Evolutionary conservation across 257 asterid species (phyloP), one percentile per base, ranked within the genome.

Genomic region (Petrea volubilis): DNA sequence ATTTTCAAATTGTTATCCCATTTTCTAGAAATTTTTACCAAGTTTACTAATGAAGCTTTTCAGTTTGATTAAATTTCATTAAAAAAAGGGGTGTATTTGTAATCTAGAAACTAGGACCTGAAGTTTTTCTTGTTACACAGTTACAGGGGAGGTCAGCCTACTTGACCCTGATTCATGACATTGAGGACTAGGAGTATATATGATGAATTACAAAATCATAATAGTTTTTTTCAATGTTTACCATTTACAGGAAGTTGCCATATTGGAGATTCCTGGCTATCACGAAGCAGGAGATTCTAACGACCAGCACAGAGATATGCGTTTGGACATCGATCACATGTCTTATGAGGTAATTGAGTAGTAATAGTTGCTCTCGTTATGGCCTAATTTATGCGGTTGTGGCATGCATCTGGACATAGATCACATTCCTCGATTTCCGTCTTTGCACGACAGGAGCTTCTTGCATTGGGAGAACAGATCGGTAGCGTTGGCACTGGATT

Each of bases 401-500:
- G 53, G 2, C 21, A n/a, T n/a, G n/a, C n/a, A n/a, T n/a, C n/a
- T n/a, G n/a, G n/a, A n/a, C n/a, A n/a, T n/a, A n/a, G n/a, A 61
- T 6, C 11, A 29, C 18, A 15, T 21, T 63, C 11, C 64, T 78
- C n/a, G 50, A 12, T 27, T 60, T 2, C 44, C 60, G 18, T 56
- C 25, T 61, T 62, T 75, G 36, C 44, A 28, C 53, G 44, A 64
- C 87, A 91, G 96, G 96, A 93, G 83, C 96, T 91, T 78, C 96
- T 91, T 79, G 96, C 88, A 31, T 68, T 89, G 77, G 97, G 82
- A 71, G 96, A 89, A 76, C 97, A 79, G 76, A 93, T 90, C 51
- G 98, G 98, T 44, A 79, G 82, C 56, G 97, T 89, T 43, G 84
- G 82, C 62, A 84, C 93, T 33, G 97, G 97, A 63, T 70, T 93